phyloP scores from a whole-genome alignment of 164 flowering plant genomes.

The Aristolochia fimbriata region DNA sequence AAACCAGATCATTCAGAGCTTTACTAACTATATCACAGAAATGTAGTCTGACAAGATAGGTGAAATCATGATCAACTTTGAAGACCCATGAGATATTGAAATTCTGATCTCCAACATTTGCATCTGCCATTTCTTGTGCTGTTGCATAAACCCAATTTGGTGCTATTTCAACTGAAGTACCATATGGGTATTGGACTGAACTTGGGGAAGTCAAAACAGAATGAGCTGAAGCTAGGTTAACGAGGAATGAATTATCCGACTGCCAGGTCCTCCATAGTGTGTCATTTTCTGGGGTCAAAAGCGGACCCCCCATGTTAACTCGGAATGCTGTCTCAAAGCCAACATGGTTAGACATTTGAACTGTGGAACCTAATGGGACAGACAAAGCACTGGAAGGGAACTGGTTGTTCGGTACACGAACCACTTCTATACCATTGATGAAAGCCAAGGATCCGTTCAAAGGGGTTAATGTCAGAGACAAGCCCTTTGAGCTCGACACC shows the following conservation, averaged over 20 bases:
- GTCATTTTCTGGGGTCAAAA: slow-evolving; percentile 28
- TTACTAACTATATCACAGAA: slow-evolving; percentile 47
- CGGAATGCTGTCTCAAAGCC: slow-evolving; percentile 34
- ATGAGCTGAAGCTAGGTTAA: slow-evolving; percentile 23
- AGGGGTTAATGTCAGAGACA: slow-evolving; percentile 25
- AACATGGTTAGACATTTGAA: slow-evolving; percentile 15
- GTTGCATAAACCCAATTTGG: slow-evolving; percentile 50
- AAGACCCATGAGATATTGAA: slow-evolving; percentile 47
- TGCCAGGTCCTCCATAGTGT: slow-evolving; percentile 37
- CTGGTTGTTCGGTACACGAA: slow-evolving; percentile 24
- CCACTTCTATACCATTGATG: slow-evolving; percentile 40
- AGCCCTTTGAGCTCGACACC: slow-evolving; percentile 10
- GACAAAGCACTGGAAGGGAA: slow-evolving; percentile 21
- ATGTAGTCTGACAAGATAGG: slow-evolving; percentile 39
- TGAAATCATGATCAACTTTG: slow-evolving; percentile 28
- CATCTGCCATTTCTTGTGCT: slow-evolving; percentile 52
- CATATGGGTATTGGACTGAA: slow-evolving; percentile 28
- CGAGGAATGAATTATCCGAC: slow-evolving; percentile 24
- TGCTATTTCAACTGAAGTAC: slow-evolving; percentile 28
- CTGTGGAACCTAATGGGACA: slow-evolving; percentile 20
- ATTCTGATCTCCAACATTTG: slow-evolving; percentile 29
- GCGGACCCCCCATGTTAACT: slow-evolving; percentile 43
- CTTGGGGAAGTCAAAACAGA: slow-evolving; percentile 20
- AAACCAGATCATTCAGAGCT: slow-evolving; percentile 20
- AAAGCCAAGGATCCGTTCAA: slow-evolving; percentile 31